Evolutionary conservation across 257 asterid species (phyloP), one percentile per base, ranked within the genome.

Genomic region (Orobanche coerulescens): DNA sequence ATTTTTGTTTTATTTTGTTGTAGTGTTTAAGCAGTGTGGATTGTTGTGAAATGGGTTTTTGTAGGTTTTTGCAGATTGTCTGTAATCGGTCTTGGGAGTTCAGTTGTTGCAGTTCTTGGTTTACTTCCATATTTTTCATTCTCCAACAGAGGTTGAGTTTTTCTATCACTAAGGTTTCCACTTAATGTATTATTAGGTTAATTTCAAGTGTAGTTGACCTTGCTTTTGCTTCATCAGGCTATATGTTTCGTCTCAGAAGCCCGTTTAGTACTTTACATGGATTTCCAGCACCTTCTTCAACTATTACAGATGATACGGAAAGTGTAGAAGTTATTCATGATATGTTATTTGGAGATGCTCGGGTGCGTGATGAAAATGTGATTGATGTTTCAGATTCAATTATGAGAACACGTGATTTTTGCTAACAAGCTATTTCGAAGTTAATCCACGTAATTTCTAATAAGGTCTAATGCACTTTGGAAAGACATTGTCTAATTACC

Each of bases 41-140:
- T 62, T 64, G 47, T 58, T 65, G 16, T 48, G 64, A 69, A 57
- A 46, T 72, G 36, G 48, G 52, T 56, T 71, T 64, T 48, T 37
- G 16, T 47, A 86, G 95, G 87, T 64, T 65, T 70, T 75, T 63
- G 72, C 52, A 66, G 73, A 72, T 66, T 84, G 73, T 59, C 82
- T 70, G 66, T 79, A 22, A 40, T 84, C 70, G 86, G 93, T 39
- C 23, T 68, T 66, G 94, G 85, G 64, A 85, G 83, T 52, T 84
- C 93, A 13, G 68, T 76, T 68, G 79, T 76, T 57, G 86, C 76
- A 37, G 68, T 78, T 64, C 72, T 87, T 66, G 95, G 91, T 30
- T 74, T 82, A 34, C 25, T 86, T 62, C 80, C 85, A 28, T 82
- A 69, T 62, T 66, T 73, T 73, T 77, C 82, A 13, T 40, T 85